Evolutionary conservation across 148 eudicot species (phyloP).

Genomic region (Vaccinium macrocarpon): DNA sequence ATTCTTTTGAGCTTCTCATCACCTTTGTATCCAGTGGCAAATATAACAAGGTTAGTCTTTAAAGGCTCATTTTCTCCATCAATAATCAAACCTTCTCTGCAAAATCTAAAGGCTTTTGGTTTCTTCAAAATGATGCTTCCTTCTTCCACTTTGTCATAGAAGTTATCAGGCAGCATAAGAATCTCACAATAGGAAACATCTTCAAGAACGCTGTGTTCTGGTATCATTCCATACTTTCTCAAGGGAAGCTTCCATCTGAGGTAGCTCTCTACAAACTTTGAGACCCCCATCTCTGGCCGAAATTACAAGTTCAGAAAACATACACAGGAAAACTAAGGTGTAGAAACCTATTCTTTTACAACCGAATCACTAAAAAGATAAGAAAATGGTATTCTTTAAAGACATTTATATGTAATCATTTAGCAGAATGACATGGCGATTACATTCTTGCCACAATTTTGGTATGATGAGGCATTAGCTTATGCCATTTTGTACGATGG

Average conservation of each 20-base stretch:
- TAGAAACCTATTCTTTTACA: not conserved
- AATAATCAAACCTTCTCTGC: slow-evolving; percentile 35
- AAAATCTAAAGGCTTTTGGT: slow-evolving; percentile 28
- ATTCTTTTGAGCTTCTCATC: slow-evolving; percentile 31
- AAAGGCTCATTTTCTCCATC: slow-evolving; percentile 22
- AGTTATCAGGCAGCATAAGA: slow-evolving; percentile 24
- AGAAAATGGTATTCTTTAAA: not conserved
- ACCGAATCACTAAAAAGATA: not conserved
- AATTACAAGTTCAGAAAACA: not conserved
- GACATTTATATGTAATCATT: not conserved
- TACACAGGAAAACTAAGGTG: not conserved
- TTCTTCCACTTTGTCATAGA: slow-evolving; percentile 41
- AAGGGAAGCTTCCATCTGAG: slow-evolving; percentile 33
- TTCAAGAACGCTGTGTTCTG: slow-evolving; percentile 33
- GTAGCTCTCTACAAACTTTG: slow-evolving; percentile 42
- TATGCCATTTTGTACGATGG: not conserved
- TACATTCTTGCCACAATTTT: not conserved
- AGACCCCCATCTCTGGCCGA: slow-evolving; percentile 40
- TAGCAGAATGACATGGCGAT: not conserved
- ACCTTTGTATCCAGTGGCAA: slow-evolving; percentile 39
- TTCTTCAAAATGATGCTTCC: slow-evolving; percentile 41
- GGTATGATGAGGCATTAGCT: not conserved
- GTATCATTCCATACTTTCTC: slow-evolving; percentile 37
- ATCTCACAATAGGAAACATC: slow-evolving; percentile 23
- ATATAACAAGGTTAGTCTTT: slow-evolving; percentile 26